Conservation (phyloP, 192 early-diverging fungal species). For the Podila epicladia region DNA sequence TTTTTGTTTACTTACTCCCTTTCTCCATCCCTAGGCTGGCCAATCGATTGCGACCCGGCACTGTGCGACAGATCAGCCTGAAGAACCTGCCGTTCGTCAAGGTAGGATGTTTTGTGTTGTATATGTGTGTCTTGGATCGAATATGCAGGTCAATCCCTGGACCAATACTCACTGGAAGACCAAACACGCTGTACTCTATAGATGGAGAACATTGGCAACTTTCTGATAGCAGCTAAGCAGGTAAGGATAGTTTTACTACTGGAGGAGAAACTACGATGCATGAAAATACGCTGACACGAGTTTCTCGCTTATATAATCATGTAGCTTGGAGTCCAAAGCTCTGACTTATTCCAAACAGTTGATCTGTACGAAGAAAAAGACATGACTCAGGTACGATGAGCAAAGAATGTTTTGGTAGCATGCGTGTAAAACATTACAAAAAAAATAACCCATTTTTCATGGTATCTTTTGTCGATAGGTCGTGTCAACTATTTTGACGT, state of each 20-base stretch:
- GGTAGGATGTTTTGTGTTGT: slow-evolving; percentile 34
- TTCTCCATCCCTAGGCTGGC: slow-evolving; percentile 60
- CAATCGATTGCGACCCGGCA: slow-evolving; percentile 80
- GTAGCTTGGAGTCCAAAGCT: slow-evolving; percentile 75
- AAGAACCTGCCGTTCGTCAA: slow-evolving; percentile 80
- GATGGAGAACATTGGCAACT: slow-evolving; percentile 89
- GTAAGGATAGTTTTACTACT: slow-evolving; percentile 32
- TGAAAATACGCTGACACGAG: background rate
- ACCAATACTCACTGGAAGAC: no score
- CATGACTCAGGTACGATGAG: slow-evolving; percentile 64
- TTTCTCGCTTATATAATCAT: background rate
- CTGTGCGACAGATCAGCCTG: slow-evolving; percentile 76
- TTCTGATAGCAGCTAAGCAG: slow-evolving; percentile 73
- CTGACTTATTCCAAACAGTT: slow-evolving; percentile 82
- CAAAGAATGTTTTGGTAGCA: background rate
- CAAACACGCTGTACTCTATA: slow-evolving; percentile 21
- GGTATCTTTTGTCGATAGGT: slow-evolving; percentile 60
- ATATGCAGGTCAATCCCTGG: background rate
- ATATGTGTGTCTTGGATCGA: background rate
- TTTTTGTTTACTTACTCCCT: slow-evolving; percentile 5
- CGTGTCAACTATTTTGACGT: slow-evolving; percentile 76
- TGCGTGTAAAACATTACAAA: background rate
- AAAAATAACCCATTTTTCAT: background rate
- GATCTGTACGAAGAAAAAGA: slow-evolving; percentile 86
- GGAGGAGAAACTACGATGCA: background rate